These are phyloP conservation scores for Leccinum boreale DNA, from an alignment of 768 basidiomycete species.

Conservation along the genomic window DNA sequence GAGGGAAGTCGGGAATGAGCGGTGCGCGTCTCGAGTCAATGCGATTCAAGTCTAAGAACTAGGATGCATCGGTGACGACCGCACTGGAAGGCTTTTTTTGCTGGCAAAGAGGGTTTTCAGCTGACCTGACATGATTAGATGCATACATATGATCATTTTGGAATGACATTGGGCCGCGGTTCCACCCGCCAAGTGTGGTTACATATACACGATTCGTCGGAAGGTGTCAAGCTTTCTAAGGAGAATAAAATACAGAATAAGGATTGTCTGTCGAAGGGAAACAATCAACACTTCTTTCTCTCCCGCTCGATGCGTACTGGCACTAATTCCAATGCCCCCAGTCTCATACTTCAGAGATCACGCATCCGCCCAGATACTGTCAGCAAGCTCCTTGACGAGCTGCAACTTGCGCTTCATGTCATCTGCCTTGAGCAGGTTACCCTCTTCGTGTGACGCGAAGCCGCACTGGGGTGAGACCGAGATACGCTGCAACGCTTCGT, in stretches of 20 bases:
- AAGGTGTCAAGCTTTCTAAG: not conserved
- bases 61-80: not conserved
- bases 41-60: too few relatives aligned
- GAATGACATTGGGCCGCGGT: not conserved
- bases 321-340: not conserved
- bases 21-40: not conserved
- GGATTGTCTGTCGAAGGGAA: not conserved
- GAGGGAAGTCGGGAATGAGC: slow-evolving; percentile 39
- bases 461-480: slow-evolving; percentile 51
- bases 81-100: not conserved
- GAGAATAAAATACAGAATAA: not conserved
- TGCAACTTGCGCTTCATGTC: slow-evolving; percentile 32
- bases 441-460: slow-evolving; percentile 45
- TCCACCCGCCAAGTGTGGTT: not conserved
- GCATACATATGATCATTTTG: not conserved
- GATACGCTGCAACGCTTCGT: slow-evolving; percentile 38
- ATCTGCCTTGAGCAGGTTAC: slow-evolving; percentile 36
- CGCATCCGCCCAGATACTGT: slow-evolving; percentile 34
- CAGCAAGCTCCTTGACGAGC: slow-evolving; percentile 36
- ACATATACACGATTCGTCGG: not conserved
- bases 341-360: not conserved
- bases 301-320: too few relatives aligned
- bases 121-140: not conserved
- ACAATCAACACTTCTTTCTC: too few relatives aligned
- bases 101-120: not conserved